Base-by-base conservation (phyloP, 306 rosid genomes). In the Styphnolobium japonicum region DNA sequence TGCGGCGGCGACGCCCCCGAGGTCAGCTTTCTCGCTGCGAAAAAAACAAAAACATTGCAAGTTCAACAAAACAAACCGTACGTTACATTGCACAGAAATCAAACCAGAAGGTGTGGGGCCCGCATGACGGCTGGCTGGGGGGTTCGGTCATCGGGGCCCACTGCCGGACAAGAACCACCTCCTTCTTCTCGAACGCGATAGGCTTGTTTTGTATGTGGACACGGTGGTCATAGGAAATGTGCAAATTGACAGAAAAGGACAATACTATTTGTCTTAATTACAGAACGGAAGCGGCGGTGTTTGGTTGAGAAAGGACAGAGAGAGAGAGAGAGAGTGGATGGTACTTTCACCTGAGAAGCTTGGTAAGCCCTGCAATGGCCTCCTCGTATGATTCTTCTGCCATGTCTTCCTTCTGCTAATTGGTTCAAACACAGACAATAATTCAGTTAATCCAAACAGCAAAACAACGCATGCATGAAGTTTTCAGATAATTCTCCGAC, bases 311-410 rank as follows among this genome's bases (percentile, higher is more conserved):
- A n/a, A 15, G 6, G 19, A 49, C 22, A n/a, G 6, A n/a, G 56
- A 49, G 31, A 27, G 31, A 27, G 31, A 27, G 31, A 27, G 31
- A 52, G 4, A 7, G 23, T 6, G 4, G 18, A 25, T 10, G 2
- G 31, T 40, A n/a, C 0, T n/a, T 72, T 67, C 39, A 90, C 95
- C 95, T 88, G 63, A 90, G 86, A 58, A 90, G 92, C 84, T 81
- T 88, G 31, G 83, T 58, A 46, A 90, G 89, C 43, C 85, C 83
- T 70, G 87, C 92, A 55, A 88, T 87, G 75, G 95, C 95, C 6
- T 83, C 91, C 77, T 86, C 86, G 81, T 58, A 87, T 49, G 90
- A 73, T 1, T 81, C 90, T 42, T 67, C 67, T 19, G 83, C 88
- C 95, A 90, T 90, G 70, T 80, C 89, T 53, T 86, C 88, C 64